Percentiles rank a stretch among this genome's conserved stretches.
phyloP scores from a whole-genome alignment of 352 stramenopile species.

The Peronospora farinosa region DNA sequence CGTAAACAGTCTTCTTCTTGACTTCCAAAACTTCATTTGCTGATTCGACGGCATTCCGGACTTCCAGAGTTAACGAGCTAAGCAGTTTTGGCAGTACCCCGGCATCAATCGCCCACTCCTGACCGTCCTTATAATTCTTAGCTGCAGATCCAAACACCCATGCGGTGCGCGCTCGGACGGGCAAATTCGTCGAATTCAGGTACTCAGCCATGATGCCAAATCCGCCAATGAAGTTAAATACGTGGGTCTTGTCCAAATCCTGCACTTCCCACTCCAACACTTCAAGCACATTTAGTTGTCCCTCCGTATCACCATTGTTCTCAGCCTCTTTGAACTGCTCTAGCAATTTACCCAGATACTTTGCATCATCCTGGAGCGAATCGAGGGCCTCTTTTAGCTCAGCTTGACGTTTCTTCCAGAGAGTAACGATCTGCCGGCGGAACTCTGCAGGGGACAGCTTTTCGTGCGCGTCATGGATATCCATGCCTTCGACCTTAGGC shows the following conservation, averaged over 20 bases:
- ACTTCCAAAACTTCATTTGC: slow-evolving; percentile 48
- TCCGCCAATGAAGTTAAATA: slow-evolving; percentile 84
- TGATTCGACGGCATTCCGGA: slow-evolving; percentile 10
- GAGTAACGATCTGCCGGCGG: slow-evolving; percentile 56
- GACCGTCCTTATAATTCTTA: slow-evolving; percentile 81
- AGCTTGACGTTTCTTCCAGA: slow-evolving; percentile 79
- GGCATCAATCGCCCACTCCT: slow-evolving; percentile 74
- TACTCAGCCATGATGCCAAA: slow-evolving; percentile 65
- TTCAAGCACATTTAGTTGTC: slow-evolving; percentile 53
- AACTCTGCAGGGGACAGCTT: slow-evolving; percentile 70
- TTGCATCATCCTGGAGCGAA: slow-evolving; percentile 73
- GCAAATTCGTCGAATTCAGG: slow-evolving; percentile 63
- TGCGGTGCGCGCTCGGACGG: slow-evolving; percentile 47
- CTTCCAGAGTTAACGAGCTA: slow-evolving; percentile 41
- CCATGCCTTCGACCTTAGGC: slow-evolving; percentile 64
- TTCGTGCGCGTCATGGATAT: slow-evolving; percentile 64
- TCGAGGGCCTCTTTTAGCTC: slow-evolving; percentile 75
- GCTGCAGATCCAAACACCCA: slow-evolving; percentile 73
- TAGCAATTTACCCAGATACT: slow-evolving; percentile 68
- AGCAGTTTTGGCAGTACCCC: slow-evolving; percentile 67
- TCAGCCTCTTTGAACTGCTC: slow-evolving; percentile 64
- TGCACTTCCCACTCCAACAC: slow-evolving; percentile 84
- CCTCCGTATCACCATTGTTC: slow-evolving; percentile 35
- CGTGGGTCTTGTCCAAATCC: slow-evolving; percentile 81
- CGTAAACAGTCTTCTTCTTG: slow-evolving; percentile 83